These are phyloP conservation scores for Phialophora macrospora DNA, from an alignment of 2,329 filamentous ascomycete species.

Conservation along the genomic window DNA sequence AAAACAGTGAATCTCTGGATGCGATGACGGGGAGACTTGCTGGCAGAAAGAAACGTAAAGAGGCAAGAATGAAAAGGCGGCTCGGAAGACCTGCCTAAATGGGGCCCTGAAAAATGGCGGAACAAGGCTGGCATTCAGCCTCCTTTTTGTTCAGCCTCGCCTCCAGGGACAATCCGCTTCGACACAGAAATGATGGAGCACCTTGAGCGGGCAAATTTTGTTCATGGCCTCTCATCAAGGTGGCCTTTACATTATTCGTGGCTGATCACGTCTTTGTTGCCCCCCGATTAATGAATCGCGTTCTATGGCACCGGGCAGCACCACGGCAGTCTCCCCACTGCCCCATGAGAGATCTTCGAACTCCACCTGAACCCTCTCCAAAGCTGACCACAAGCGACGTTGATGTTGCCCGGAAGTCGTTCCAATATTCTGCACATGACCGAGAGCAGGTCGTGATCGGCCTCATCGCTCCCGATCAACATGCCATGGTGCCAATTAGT, in stretches of 20 bases:
- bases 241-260: slow-evolving; percentile 22
- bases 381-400: slow-evolving; percentile 8
- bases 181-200: not conserved
- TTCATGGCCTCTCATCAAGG: not conserved
- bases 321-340: not conserved
- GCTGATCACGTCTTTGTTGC: slow-evolving; percentile 24
- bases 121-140: slow-evolving; percentile 21
- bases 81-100: slow-evolving; percentile 19
- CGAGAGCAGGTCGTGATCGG: slow-evolving; percentile 16
- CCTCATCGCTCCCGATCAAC: slow-evolving; percentile 9
- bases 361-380: slow-evolving; percentile 19
- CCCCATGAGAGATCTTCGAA: slow-evolving; percentile 5
- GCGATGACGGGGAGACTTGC: not conserved
- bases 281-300: slow-evolving; percentile 11
- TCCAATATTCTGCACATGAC: slow-evolving; percentile 14
- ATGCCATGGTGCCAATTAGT: slow-evolving; percentile 29
- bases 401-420: slow-evolving; percentile 17
- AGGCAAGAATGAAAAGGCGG: slow-evolving; percentile 3
- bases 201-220: not conserved
- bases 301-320: slow-evolving; percentile 13
- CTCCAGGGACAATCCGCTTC: too few relatives aligned
- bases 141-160: slow-evolving; percentile 23
- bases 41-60: not conserved
- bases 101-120: not conserved
- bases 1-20: not conserved